Percentiles rank a stretch among this genome's conserved stretches.
These are phyloP conservation scores for Stephania yunnanensis DNA, from an alignment of 164 flowering plant species.

Conservation along the genomic window DNA sequence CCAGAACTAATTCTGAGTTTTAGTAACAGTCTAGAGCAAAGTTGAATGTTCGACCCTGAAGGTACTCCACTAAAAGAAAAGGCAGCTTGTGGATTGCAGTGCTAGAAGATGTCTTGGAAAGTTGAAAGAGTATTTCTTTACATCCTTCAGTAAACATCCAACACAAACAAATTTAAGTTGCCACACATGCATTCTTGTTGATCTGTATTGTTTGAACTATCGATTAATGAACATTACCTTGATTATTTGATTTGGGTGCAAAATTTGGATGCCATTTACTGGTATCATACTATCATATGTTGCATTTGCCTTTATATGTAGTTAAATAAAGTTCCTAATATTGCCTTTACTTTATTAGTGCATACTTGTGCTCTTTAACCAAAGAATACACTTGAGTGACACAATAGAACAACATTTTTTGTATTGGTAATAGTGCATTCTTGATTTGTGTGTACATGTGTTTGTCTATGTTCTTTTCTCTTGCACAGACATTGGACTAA, in stretches of 20 bases:
- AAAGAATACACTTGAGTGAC: neutral
- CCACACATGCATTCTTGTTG: neutral
- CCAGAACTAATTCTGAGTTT: no score
- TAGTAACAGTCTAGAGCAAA: no score
- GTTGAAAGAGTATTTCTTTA: neutral
- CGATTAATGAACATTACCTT: neutral
- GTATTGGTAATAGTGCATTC: neutral
- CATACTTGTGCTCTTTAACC: neutral
- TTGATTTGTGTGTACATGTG: neutral
- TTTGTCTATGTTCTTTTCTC: neutral
- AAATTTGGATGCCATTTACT: neutral
- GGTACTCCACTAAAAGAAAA: neutral
- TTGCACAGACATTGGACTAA: neutral
- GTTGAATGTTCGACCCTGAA: no score
- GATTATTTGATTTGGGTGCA: neutral
- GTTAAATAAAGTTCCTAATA: neutral
- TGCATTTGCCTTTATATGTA: neutral
- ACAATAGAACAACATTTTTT: neutral
- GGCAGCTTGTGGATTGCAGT: neutral
- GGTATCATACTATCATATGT: neutral
- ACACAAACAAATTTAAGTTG: neutral
- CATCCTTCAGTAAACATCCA: neutral
- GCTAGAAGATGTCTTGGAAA: neutral
- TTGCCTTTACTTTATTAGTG: neutral
- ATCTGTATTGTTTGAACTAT: neutral